Conservation (phyloP, 345 rosid species). For the Firmiana major region DNA sequence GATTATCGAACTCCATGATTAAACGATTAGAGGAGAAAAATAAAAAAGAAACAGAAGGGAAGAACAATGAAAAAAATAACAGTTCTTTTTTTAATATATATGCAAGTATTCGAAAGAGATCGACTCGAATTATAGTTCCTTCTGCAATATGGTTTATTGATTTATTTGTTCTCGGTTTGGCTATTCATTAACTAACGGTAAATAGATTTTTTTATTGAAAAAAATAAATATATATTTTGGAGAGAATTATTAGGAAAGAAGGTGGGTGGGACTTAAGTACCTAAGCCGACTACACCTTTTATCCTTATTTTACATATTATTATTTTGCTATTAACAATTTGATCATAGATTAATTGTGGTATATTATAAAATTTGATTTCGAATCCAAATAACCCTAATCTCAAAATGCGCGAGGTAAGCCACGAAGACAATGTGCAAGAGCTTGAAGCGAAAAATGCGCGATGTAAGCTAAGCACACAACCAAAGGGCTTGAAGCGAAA, state of each 20-base stretch:
- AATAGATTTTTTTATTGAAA: too few relatives aligned
- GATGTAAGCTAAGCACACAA: too few relatives aligned
- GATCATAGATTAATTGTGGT: too few relatives aligned
- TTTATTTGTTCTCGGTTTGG: neutral
- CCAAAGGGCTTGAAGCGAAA: too few relatives aligned
- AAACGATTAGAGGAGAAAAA: neutral
- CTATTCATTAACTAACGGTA: too few relatives aligned
- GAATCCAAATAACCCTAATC: too few relatives aligned
- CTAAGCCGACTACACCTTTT: neutral
- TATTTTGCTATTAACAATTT: too few relatives aligned
- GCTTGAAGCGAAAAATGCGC: too few relatives aligned
- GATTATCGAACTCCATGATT: neutral
- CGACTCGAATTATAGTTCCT: neutral
- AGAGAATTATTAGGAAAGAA: neutral
- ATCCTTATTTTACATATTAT: neutral
- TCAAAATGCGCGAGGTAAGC: too few relatives aligned
- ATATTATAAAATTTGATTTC: too few relatives aligned
- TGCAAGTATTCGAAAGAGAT: neutral
- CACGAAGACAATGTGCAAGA: too few relatives aligned
- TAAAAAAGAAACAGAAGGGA: rapidly evolving
- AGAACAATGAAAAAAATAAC: neutral
- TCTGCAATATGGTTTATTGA: neutral
- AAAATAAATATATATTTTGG: too few relatives aligned
- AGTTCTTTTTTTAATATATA: neutral
- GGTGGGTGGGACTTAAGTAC: neutral